phyloP scores from a whole-genome alignment of 2,329 filamentous ascomycete species.

The Aspergillus texensis region DNA sequence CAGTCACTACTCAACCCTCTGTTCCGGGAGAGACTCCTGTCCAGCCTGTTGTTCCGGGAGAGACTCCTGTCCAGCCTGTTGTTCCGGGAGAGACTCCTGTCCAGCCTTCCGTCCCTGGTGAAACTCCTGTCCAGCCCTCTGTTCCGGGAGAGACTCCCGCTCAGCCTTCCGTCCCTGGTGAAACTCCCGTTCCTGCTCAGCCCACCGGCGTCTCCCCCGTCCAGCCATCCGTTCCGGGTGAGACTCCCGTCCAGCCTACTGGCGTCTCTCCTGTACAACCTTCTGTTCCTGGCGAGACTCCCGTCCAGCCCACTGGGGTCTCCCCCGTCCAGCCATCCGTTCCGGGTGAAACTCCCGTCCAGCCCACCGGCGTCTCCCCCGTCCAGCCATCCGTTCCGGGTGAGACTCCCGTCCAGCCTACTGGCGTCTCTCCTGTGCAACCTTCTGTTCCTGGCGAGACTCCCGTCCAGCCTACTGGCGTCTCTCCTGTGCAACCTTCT shows the following conservation, averaged over 20 bases:
- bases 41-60: background rate
- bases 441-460: conserved; percentile 11
- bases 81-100: conserved; percentile 7
- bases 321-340: background rate
- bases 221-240: conserved; percentile 11
- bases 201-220: background rate
- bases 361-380: background rate
- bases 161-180: background rate
- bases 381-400: conserved; percentile 8
- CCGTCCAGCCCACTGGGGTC: background rate
- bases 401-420: background rate
- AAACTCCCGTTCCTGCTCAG: background rate
- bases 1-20: background rate
- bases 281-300: conserved; percentile 7
- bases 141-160: conserved; percentile 11
- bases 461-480: background rate
- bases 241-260: background rate
- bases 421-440: background rate
- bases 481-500: conserved; percentile 5
- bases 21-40: conserved; percentile 8
- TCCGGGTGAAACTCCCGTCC: conserved; percentile 1
- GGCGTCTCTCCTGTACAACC: background rate
- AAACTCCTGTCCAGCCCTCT: conserved; percentile 1
- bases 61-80: conserved; percentile 8
- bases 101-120: conserved; percentile 7